Percentiles rank a stretch among this genome's conserved stretches.
Conservation (phyloP, 2,329 filamentous ascomycete genomes). For the Purpureocillium lavendulum region DNA sequence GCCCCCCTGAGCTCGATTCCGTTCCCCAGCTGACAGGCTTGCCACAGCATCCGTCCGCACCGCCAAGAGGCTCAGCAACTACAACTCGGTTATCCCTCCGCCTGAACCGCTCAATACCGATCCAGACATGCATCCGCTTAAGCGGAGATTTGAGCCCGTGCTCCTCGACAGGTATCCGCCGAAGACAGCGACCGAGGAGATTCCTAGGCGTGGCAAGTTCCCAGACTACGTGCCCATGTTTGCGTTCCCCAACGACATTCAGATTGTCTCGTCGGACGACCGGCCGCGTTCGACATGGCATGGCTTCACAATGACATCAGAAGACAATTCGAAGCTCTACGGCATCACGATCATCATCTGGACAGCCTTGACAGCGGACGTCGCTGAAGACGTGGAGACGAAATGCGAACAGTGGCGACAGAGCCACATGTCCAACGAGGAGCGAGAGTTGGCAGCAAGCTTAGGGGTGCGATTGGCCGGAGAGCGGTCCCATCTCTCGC, state of each 20-base stretch:
- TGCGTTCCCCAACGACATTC: constrained; percentile 95
- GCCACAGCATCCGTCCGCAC: constrained; percentile 61
- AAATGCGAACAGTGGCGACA: constrained; percentile 82
- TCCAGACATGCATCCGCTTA: constrained; percentile 91
- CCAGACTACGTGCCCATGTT: constrained; percentile 99
- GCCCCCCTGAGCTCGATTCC: background rate
- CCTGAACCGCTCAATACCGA: constrained; percentile 86
- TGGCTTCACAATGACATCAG: constrained; percentile 94
- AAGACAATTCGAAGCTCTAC: constrained; percentile 85
- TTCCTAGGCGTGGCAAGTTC: constrained; percentile 73
- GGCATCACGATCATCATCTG: constrained; percentile 88
- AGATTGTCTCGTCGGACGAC: constrained; percentile 91
- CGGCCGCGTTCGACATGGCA: constrained; percentile 96
- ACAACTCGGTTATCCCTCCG: constrained; percentile 93
- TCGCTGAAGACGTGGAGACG: constrained; percentile 75
- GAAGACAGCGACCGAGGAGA: constrained; percentile 71
- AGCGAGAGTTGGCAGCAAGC: constrained; percentile 85
- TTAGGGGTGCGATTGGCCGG: constrained; percentile 78
- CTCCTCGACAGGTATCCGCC: constrained; percentile 89
- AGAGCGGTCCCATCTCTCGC: constrained; percentile 84
- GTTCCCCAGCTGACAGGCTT: constrained; percentile 17
- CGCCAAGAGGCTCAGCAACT: constrained; percentile 84
- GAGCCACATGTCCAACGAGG: constrained; percentile 79
- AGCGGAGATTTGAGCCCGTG: constrained; percentile 92
- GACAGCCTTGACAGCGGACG: constrained; percentile 74